These are phyloP conservation scores for Penicillium sp. DNA, from an alignment of 2,329 filamentous ascomycete species.

Conservation along the genomic window DNA sequence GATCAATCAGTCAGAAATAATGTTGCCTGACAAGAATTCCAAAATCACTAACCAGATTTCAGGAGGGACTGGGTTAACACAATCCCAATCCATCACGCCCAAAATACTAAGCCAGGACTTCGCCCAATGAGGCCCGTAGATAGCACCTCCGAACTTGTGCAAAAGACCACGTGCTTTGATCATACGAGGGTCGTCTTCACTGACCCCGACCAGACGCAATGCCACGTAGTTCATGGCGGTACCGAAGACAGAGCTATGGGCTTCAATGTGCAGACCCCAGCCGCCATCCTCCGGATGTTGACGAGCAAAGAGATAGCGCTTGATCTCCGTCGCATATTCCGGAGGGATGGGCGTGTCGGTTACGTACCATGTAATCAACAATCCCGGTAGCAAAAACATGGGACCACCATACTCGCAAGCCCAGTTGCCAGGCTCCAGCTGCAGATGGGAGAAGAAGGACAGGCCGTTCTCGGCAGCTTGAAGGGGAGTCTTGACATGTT, in stretches of 20 bases:
- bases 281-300: constrained; percentile 86
- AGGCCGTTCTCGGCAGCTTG: constrained; percentile 78
- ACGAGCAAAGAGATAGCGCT: constrained; percentile 81
- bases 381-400: constrained; percentile 85
- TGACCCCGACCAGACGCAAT: constrained; percentile 74
- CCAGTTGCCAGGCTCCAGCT: constrained; percentile 88
- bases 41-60: constrained; percentile 66
- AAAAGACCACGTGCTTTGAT: constrained; percentile 75
- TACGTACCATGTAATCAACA: constrained; percentile 81
- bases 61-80: constrained; percentile 88
- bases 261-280: constrained; percentile 95
- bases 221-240: constrained; percentile 81
- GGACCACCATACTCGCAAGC: constrained; percentile 96
- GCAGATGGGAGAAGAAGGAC: constrained; percentile 81
- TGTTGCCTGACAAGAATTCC: not conserved
- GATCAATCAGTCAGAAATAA: constrained; percentile 5
- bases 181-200: constrained; percentile 77
- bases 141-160: constrained; percentile 78
- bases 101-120: constrained; percentile 91
- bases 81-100: constrained; percentile 79
- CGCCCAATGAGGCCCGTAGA: constrained; percentile 86
- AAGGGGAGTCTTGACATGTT: constrained; percentile 64
- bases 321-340: constrained; percentile 79
- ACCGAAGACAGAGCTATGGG: constrained; percentile 84
- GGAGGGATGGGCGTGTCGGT: constrained; percentile 81